Percentiles rank a stretch among this genome's conserved stretches.
Evolutionary conservation across 2,329 filamentous ascomycete species (phyloP).

Genomic region (Nectriaceae sp.): DNA sequence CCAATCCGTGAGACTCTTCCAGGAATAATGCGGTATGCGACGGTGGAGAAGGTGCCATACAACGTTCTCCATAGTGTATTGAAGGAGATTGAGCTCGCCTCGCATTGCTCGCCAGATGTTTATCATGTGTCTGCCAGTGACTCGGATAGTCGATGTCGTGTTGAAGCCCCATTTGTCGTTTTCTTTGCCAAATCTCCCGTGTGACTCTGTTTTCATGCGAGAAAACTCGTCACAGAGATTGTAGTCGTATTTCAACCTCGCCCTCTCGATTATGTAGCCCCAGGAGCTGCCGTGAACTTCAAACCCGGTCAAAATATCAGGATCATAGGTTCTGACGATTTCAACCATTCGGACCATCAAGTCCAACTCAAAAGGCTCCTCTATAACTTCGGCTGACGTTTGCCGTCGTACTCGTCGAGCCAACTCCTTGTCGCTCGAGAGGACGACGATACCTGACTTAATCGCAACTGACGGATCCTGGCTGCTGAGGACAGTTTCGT

Average conservation of each 20-base stretch:
- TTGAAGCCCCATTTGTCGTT: slow-evolving; percentile 92
- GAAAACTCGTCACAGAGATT: slow-evolving; percentile 91
- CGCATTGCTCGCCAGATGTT: slow-evolving; percentile 98
- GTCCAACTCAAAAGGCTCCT: slow-evolving; percentile 80
- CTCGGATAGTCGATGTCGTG: slow-evolving; percentile 84
- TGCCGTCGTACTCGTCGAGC: slow-evolving; percentile 64
- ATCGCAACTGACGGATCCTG: slow-evolving; percentile 48
- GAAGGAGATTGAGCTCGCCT: slow-evolving; percentile 84
- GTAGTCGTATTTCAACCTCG: slow-evolving; percentile 82
- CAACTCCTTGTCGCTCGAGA: slow-evolving; percentile 63
- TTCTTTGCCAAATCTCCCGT: slow-evolving; percentile 83
- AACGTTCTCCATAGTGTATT: slow-evolving; percentile 97
- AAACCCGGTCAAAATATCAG: slow-evolving; percentile 91
- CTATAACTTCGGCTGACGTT: slow-evolving; percentile 64
- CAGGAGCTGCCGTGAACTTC: slow-evolving; percentile 93
- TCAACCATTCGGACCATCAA: slow-evolving; percentile 84
- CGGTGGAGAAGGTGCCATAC: slow-evolving; percentile 87
- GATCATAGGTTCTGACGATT: slow-evolving; percentile 81
- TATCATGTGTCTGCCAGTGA: slow-evolving; percentile 95
- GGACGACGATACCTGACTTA: slow-evolving; percentile 70
- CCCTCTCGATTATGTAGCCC: slow-evolving; percentile 94
- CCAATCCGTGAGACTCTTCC: slow-evolving; percentile 79
- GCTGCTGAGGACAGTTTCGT: slow-evolving; percentile 59
- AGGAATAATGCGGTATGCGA: slow-evolving; percentile 85
- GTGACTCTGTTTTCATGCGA: slow-evolving; percentile 79